Conservation (phyloP, 2,329 filamentous ascomycete genomes). For the Thelonectria olida region DNA sequence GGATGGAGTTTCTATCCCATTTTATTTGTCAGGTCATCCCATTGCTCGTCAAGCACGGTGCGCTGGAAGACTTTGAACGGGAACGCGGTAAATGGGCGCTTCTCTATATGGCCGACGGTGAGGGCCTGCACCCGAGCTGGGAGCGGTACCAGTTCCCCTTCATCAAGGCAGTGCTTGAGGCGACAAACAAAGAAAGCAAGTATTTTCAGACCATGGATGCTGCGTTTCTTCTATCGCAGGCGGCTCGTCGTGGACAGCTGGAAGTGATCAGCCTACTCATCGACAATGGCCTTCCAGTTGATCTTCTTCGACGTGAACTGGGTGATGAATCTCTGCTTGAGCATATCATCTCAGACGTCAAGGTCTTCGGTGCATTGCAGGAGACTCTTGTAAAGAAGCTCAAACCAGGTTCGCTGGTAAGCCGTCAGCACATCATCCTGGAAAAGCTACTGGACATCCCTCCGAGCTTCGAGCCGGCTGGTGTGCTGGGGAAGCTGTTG, state of each 20-base stretch:
- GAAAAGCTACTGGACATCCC: constrained; percentile 8
- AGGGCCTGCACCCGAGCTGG: constrained; percentile 14
- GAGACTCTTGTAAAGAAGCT: constrained; percentile 21
- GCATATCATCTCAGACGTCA: constrained; percentile 13
- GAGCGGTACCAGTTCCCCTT: constrained; percentile 26
- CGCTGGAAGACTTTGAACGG: constrained; percentile 25
- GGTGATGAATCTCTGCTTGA: constrained; percentile 24
- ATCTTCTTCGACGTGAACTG: constrained; percentile 12
- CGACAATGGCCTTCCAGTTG: constrained; percentile 19
- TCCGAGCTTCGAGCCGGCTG: constrained; percentile 1
- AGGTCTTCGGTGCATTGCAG: constrained; percentile 16
- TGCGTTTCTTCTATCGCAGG: constrained; percentile 17
- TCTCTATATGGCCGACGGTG: constrained; percentile 19
- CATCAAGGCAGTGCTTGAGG: constrained; percentile 16
- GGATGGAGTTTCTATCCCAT: constrained; percentile 22
- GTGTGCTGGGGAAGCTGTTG: constrained; percentile 22
- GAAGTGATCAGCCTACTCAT: constrained; percentile 24
- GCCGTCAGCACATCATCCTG: constrained; percentile 27
- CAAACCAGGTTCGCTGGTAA: constrained; percentile 13
- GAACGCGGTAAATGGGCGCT: constrained; percentile 29
- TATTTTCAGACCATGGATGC: constrained; percentile 22
- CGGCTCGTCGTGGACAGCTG: constrained; percentile 13
- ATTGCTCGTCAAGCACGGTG: constrained; percentile 26
- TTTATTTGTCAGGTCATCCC: constrained; percentile 27
- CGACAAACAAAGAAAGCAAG: background rate